phyloP scores from a whole-genome alignment of 2,329 filamentous ascomycete species.

The Xylaria sp. region DNA sequence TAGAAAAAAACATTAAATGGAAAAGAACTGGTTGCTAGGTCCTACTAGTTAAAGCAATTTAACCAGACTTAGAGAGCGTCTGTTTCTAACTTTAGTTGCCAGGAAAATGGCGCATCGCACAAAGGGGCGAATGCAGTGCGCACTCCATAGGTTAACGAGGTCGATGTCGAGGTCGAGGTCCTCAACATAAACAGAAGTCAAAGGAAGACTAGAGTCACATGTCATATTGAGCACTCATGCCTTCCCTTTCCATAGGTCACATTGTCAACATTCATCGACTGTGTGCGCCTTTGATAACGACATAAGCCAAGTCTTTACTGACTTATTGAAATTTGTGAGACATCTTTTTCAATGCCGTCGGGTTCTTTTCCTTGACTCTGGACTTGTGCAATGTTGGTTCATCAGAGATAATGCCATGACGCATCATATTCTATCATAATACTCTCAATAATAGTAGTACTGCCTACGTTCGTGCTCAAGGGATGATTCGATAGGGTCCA shows the following conservation, averaged over 20 bases:
- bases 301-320: background rate
- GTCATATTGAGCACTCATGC: no score
- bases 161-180: background rate
- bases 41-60: background rate
- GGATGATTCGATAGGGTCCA: background rate
- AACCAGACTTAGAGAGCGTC: background rate
- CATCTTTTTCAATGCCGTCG: background rate
- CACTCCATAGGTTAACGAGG: background rate
- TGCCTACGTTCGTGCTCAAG: no score
- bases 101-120: background rate
- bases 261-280: background rate
- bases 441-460: no score
- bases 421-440: background rate
- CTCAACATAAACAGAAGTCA: no score
- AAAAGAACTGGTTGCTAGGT: background rate
- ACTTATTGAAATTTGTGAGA: background rate
- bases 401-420: background rate
- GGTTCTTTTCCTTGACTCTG: no score
- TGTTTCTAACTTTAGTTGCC: background rate
- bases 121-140: background rate
- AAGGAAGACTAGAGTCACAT: background rate
- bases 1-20: no score
- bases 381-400: no score
- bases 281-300: no score
- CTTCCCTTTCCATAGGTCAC: background rate